Conservation (phyloP, 495 filamentous ascomycete species). For the Penicillium odoratum region DNA sequence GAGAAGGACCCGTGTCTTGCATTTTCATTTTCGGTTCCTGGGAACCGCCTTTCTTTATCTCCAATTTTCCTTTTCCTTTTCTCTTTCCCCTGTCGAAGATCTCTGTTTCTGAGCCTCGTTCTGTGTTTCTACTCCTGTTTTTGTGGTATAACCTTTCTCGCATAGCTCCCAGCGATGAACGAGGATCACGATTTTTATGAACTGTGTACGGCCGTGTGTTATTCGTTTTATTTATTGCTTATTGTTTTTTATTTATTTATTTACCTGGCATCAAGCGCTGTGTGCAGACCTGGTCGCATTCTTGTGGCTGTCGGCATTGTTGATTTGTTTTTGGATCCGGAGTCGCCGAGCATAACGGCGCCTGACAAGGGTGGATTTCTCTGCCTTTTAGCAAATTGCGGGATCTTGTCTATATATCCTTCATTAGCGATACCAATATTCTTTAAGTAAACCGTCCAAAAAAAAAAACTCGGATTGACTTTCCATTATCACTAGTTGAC, state of each 20-base stretch:
- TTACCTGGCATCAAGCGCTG: constrained; percentile 1
- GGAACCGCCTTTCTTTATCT: constrained; percentile 17
- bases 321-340: constrained; percentile 17
- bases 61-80: constrained; percentile 6
- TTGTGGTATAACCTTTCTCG: constrained; percentile 45
- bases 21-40: constrained; percentile 16
- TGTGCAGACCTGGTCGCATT: constrained; percentile 14
- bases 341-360: constrained; percentile 22
- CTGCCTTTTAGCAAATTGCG: constrained; percentile 6
- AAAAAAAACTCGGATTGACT: not conserved
- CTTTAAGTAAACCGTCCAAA: not conserved
- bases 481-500: not conserved
- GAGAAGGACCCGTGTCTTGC: constrained; percentile 12
- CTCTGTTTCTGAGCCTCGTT: constrained; percentile 20
- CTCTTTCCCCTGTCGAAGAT: constrained; percentile 8
- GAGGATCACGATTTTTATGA: constrained; percentile 52
- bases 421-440: constrained; percentile 5
- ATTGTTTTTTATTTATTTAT: not conserved
- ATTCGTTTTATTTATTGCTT: constrained; percentile 20
- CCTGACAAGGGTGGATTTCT: constrained; percentile 15
- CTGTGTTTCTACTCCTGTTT: constrained; percentile 24
- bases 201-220: constrained; percentile 45
- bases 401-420: constrained; percentile 27
- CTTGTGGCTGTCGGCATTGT: constrained; percentile 10
- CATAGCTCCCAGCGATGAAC: constrained; percentile 48